Percentiles rank a stretch among this genome's conserved stretches.
phyloP scores from a whole-genome alignment of 768 basidiomycete species.

The Kwoniella botswanensis region DNA sequence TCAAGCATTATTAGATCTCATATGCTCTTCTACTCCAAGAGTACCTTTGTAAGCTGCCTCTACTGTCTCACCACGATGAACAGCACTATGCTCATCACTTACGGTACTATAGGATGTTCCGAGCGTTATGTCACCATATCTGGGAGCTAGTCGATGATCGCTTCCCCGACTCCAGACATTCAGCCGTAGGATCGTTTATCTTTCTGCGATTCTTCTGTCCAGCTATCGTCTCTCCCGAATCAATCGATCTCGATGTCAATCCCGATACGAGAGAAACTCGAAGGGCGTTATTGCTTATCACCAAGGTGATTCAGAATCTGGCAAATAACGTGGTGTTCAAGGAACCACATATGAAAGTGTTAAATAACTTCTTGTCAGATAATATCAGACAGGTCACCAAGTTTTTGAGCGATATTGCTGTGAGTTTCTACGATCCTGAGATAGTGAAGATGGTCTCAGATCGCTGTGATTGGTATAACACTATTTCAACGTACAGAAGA shows the following conservation, averaged over 20 bases:
- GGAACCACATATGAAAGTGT: slow-evolving; percentile 78
- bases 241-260: slow-evolving; percentile 74
- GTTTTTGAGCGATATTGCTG: slow-evolving; percentile 51
- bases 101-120: slow-evolving; percentile 21
- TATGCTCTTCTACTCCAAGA: slow-evolving; percentile 70
- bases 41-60: slow-evolving; percentile 71
- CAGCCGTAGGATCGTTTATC: slow-evolving; percentile 70
- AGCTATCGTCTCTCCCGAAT: slow-evolving; percentile 83
- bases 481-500: too few relatives aligned
- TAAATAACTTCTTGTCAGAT: slow-evolving; percentile 70
- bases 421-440: slow-evolving; percentile 24
- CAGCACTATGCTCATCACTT: neutral
- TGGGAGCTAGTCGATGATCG: slow-evolving; percentile 51
- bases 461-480: too few relatives aligned
- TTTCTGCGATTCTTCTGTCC: slow-evolving; percentile 94
- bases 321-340: slow-evolving; percentile 95
- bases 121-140: slow-evolving; percentile 66
- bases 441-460: too few relatives aligned
- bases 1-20: slow-evolving; percentile 73
- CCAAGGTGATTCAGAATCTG: slow-evolving; percentile 89
- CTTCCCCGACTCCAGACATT: slow-evolving; percentile 56
- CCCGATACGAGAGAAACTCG: slow-evolving; percentile 71
- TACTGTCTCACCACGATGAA: neutral
- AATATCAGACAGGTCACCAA: slow-evolving; percentile 53
- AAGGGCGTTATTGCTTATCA: slow-evolving; percentile 80